Evolutionary conservation across 2,329 filamentous ascomycete genomes (phyloP).

Genomic region (Magnaporthiopsis rhizophila): DNA sequence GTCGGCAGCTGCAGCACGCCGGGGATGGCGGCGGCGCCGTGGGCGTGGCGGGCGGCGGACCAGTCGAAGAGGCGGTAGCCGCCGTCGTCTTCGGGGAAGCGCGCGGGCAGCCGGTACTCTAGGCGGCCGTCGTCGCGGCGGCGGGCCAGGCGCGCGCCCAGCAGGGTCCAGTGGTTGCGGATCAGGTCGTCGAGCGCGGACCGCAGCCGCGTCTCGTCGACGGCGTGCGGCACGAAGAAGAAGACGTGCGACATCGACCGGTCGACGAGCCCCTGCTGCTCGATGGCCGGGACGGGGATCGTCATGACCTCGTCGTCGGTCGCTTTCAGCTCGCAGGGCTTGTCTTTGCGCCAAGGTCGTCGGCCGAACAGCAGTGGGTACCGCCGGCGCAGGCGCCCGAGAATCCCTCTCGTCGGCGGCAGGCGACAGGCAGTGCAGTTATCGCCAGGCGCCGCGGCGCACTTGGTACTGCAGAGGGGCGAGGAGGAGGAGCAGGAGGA

Average conservation of each 20-base stretch:
- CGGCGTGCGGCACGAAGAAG: conserved; percentile 2
- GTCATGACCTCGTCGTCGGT: background rate
- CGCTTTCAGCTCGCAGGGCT: background rate
- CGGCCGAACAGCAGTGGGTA: background rate
- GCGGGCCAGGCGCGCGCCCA: background rate
- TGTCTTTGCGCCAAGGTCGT: background rate
- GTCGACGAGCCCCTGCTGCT: background rate
- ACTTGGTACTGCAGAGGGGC: no score
- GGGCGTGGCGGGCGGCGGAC: background rate
- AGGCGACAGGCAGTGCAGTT: background rate
- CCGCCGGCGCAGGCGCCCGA: background rate
- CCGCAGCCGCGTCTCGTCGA: background rate
- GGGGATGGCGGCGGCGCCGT: background rate
- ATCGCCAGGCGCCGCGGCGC: background rate
- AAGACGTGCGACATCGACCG: background rate
- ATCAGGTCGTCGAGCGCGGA: background rate
- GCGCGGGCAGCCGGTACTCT: conserved; percentile 3
- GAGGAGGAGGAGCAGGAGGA: no score
- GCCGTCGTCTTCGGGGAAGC: background rate
- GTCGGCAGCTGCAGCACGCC: background rate
- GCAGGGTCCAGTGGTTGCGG: background rate
- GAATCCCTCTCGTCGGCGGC: background rate
- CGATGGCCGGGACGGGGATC: background rate
- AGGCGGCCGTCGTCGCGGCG: conserved; percentile 3
- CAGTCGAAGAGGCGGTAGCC: conserved; percentile 1